Evolutionary conservation across 2,329 filamentous ascomycete species (phyloP), one percentile per base, ranked within the genome.

Genomic region (Aspergillus calidoustus): DNA sequence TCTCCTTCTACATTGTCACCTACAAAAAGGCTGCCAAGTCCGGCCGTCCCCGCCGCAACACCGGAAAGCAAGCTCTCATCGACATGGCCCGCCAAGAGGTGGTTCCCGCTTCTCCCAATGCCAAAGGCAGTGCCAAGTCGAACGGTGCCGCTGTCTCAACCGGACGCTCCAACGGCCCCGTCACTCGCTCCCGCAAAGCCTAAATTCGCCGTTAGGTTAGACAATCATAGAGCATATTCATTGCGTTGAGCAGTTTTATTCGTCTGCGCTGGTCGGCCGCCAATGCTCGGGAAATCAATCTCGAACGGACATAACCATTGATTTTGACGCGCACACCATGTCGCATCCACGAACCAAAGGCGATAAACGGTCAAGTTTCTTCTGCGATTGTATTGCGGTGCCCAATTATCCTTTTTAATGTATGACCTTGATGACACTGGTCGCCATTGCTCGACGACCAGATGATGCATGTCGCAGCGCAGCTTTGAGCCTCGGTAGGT

Each of bases 1-100:
- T 99, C 82, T 94, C 91, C 55, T 99, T 99, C 89, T 99, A 98
- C 86, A 86, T 96, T 71, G 93, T 93, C 68, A 99, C 94, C 64
- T 99, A 99, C 78, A 87, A 87, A 76, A 94, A 93, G 84, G 87
- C 85, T 43, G 69, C 69, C 65, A 77, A 80, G 69, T 68, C 73
- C 44, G 76, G 77, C 58, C 77, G 80, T 38, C 79, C 76, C 61
- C 79, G 76, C 65, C 75, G 78, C 69, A 81, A 81, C 72, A 93
- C 89, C 71, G 91, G 91, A 73, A 93, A 91, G 80, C 95, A 94
- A 84, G 87, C 89, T 62, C 81, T 95, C 55, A 91, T 94, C 71
- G 93, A 96, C 77, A 92, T 93, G 82, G 91, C 91, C 76, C 86
- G 88, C 73, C 86, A 90, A 74, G 85, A 91, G 74, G 80, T 89